Conservation (phyloP, 1,284 basidiomycete species). For the Mrakiaceae sp. region DNA sequence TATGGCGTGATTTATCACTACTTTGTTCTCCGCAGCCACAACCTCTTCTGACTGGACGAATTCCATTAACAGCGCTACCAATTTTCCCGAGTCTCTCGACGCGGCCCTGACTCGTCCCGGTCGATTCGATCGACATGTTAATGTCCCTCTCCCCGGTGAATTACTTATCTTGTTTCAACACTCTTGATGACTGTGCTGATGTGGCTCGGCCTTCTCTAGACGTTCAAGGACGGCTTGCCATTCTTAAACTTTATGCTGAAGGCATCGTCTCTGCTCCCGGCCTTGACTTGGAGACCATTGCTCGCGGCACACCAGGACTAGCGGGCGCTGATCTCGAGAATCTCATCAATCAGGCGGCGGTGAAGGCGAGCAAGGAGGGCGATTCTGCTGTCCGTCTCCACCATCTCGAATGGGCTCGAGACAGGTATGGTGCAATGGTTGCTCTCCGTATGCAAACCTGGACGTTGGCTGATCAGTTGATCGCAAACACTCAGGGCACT, state of each 20-base stretch:
- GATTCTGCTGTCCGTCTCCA: slow-evolving; percentile 57
- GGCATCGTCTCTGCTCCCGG: slow-evolving; percentile 57
- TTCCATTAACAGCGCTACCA: slow-evolving; percentile 50
- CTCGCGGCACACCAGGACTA: slow-evolving; percentile 81
- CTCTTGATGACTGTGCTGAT: no score
- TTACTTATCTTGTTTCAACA: no score
- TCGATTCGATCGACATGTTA: slow-evolving; percentile 81
- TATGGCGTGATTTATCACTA: slow-evolving; percentile 44
- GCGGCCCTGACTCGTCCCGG: slow-evolving; percentile 87
- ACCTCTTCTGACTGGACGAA: no score
- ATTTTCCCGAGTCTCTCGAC: slow-evolving; percentile 85
- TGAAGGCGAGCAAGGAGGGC: slow-evolving; percentile 77
- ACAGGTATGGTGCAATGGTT: slow-evolving; percentile 30
- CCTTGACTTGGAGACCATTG: slow-evolving; percentile 72
- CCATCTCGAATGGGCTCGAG: slow-evolving; percentile 94
- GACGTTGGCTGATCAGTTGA: no score
- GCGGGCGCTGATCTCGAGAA: slow-evolving; percentile 88
- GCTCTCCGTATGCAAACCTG: no score
- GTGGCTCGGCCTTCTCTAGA: slow-evolving; percentile 36
- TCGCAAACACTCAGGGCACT: slow-evolving; percentile 43
- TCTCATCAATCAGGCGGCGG: slow-evolving; percentile 79
- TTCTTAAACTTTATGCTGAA: slow-evolving; percentile 78
- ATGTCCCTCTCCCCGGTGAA: slow-evolving; percentile 58
- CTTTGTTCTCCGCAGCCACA: no score
- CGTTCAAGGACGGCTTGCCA: slow-evolving; percentile 68